A percentile compares a stretch with the other conserved stretches of the same genome.
These are phyloP conservation scores for Lagenidium giganteum DNA, from an alignment of 352 stramenopile genomes.

Conservation along the genomic window DNA sequence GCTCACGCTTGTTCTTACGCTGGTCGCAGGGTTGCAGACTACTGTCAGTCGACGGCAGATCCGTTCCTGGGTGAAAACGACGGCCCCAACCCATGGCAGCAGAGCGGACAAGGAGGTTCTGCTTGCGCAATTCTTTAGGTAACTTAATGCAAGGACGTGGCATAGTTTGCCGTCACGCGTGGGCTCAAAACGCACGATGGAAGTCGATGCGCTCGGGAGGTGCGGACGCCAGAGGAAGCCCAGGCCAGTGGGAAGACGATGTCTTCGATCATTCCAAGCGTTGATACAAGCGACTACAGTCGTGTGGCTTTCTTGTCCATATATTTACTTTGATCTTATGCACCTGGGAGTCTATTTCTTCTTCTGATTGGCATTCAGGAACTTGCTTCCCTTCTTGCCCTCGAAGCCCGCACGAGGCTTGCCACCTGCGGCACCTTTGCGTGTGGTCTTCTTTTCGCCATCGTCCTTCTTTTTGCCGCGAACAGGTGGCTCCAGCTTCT, in stretches of 20 bases:
- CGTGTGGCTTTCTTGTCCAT: background rate
- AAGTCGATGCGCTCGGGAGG: background rate
- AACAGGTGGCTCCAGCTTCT: constrained; percentile 45
- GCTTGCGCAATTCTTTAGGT: constrained; percentile 57
- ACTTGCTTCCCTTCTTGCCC: constrained; percentile 73
- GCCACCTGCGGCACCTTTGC: too few relatives aligned
- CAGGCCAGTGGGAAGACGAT: too few relatives aligned
- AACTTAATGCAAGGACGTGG: background rate
- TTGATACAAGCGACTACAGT: too few relatives aligned
- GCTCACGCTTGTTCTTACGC: too few relatives aligned
- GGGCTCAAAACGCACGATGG: too few relatives aligned
- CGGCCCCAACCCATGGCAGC: constrained; percentile 64
- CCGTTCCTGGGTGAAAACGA: constrained; percentile 78
- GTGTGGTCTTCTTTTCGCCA: constrained; percentile 26
- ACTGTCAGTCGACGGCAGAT: constrained; percentile 66
- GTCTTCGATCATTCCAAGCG: too few relatives aligned
- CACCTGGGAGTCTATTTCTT: constrained; percentile 26
- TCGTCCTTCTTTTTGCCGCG: constrained; percentile 24
- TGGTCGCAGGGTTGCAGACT: constrained; percentile 61
- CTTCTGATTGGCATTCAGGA: constrained; percentile 58
- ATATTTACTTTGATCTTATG: constrained; percentile 8
- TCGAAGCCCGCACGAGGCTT: constrained; percentile 75
- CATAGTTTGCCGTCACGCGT: too few relatives aligned
- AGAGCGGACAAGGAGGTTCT: constrained; percentile 53
- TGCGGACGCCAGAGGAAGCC: too few relatives aligned